Conservation (phyloP, 768 basidiomycete species). For the Gautieria morchelliformis region DNA sequence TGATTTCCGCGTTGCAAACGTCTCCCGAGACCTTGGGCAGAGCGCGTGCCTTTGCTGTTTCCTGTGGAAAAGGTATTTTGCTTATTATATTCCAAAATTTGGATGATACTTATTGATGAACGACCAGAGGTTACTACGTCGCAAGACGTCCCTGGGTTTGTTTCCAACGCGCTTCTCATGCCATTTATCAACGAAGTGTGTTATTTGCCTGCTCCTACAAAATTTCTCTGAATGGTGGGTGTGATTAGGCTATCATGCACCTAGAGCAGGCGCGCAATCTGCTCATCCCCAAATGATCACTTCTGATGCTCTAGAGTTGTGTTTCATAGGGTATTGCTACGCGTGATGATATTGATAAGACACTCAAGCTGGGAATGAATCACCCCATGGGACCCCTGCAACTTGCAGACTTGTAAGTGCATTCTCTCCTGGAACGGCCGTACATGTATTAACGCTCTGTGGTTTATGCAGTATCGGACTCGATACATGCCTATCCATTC, state of each 20-base stretch:
- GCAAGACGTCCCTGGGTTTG: conserved; percentile 88
- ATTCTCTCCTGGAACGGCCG: neutral
- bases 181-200: conserved; percentile 91
- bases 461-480: conserved; percentile 69
- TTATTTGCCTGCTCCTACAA: neutral
- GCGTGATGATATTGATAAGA: conserved; percentile 92
- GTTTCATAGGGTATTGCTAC: conserved; percentile 69
- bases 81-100: neutral
- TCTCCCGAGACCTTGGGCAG: conserved; percentile 64
- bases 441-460: neutral
- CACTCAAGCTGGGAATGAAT: conserved; percentile 86
- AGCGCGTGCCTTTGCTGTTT: conserved; percentile 71
- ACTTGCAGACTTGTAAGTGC: conserved; percentile 37
- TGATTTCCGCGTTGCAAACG: conserved; percentile 91
- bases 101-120: neutral
- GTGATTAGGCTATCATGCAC: conserved; percentile 72
- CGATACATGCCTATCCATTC: conserved; percentile 92
- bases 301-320: neutral
- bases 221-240: neutral
- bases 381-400: conserved; percentile 94
- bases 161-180: conserved; percentile 93
- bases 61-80: conserved; percentile 76
- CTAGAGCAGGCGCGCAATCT: conserved; percentile 61
- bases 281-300: neutral
- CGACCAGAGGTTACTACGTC: conserved; percentile 79